These are phyloP conservation scores for Nymphaea colorata DNA, from an alignment of 164 flowering plant species.

Conservation along the genomic window DNA sequence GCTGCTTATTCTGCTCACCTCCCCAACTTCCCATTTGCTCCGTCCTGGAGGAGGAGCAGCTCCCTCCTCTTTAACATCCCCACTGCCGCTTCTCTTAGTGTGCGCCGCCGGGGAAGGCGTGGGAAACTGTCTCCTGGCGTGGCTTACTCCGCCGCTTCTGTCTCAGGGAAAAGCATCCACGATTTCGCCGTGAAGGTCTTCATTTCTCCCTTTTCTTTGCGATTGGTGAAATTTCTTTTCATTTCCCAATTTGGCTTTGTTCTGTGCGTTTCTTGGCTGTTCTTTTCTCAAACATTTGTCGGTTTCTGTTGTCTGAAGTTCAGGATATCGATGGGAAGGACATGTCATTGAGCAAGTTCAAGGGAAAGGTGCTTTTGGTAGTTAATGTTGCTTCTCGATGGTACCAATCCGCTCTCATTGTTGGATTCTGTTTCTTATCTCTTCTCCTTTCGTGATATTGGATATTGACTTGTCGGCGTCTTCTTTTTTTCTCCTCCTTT, in stretches of 20 bases:
- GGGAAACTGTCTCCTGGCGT: constrained; percentile 9
- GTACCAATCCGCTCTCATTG: constrained; percentile 18
- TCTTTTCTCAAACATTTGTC: neutral
- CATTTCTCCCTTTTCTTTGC: neutral
- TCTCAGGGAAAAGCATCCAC: constrained; percentile 58
- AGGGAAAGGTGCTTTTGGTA: constrained; percentile 74
- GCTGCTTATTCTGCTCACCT: neutral
- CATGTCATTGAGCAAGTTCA: constrained; percentile 69
- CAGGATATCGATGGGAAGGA: constrained; percentile 89
- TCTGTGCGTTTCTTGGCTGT: neutral
- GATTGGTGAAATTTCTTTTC: neutral
- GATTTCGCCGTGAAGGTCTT: constrained; percentile 83
- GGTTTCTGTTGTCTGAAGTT: neutral
- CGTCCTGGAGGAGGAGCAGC: neutral
- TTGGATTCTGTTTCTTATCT: neutral
- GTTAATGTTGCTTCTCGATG: constrained; percentile 94
- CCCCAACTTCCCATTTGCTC: neutral
- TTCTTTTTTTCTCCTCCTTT: neutral
- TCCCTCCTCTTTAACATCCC: neutral
- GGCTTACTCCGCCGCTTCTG: constrained; percentile 52
- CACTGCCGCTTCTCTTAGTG: neutral
- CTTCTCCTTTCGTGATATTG: neutral
- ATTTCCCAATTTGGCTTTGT: neutral
- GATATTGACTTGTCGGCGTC: neutral
- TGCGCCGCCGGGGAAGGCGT: neutral